Percentiles rank a stretch among this genome's conserved stretches.
Conservation (phyloP, 352 stramenopile genomes). For the Paralagenidium karlingii region DNA sequence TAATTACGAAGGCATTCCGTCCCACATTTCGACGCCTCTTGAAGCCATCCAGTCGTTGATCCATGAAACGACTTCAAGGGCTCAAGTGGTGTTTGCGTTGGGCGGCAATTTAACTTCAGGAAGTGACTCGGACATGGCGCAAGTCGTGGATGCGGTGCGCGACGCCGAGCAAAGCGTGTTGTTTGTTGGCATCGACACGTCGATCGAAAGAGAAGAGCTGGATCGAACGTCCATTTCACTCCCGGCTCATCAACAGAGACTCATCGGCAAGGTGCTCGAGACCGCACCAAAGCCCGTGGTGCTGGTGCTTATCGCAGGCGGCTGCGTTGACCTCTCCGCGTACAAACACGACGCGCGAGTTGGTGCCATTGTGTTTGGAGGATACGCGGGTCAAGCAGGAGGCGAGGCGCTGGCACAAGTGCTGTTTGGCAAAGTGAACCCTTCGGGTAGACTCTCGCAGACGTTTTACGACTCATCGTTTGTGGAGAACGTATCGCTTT, state of each 20-base stretch:
- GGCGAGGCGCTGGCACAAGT: conserved; percentile 63
- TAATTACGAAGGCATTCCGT: conserved; percentile 61
- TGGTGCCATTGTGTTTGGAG: conserved; percentile 48
- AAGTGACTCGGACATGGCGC: conserved; percentile 28
- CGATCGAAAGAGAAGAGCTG: conserved; percentile 49
- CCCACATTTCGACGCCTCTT: conserved; percentile 45
- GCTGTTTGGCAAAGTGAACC: conserved; percentile 60
- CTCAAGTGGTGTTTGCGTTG: conserved; percentile 20
- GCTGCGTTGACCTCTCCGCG: conserved; percentile 50
- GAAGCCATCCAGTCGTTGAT: conserved; percentile 20
- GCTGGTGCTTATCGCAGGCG: conserved; percentile 69
- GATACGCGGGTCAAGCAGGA: conserved; percentile 53
- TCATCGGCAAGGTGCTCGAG: conserved; percentile 39
- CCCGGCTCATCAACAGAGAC: conserved; percentile 39
- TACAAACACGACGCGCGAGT: conserved; percentile 50
- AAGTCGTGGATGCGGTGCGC: conserved; percentile 21
- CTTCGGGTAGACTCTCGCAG: conserved; percentile 45
- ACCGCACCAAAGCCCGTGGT: conserved; percentile 38
- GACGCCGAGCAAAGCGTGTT: conserved; percentile 31
- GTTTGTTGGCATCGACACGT: conserved; percentile 54
- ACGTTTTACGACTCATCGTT: conserved; percentile 58
- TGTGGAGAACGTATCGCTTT: conserved; percentile 33
- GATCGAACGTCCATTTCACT: conserved; percentile 50
- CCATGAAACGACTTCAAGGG: not conserved
- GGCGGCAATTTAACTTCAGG: conserved; percentile 44